Percentiles rank a stretch among this genome's conserved stretches.
Conservation (phyloP, 352 stramenopile species). For the Pelagophyceae sp. region DNA sequence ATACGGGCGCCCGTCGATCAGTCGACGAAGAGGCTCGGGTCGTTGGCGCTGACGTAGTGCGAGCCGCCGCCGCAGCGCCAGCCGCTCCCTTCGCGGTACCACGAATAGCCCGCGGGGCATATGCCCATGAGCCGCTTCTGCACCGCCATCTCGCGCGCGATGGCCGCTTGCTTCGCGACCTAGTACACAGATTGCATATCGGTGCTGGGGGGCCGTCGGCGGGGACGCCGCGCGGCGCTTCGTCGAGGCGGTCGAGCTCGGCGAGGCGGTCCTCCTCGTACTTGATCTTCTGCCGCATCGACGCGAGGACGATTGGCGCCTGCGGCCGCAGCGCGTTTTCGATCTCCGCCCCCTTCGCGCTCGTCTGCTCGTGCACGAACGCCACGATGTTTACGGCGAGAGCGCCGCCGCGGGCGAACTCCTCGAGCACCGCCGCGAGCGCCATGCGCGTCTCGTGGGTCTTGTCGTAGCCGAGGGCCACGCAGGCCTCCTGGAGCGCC, state of each 20-base stretch:
- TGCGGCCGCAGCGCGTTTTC: not conserved
- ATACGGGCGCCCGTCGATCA: too few species aligned
- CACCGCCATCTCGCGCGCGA: not conserved
- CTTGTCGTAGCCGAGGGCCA: constrained; percentile 10
- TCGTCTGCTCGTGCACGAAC: not conserved
- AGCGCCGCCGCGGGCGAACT: not conserved
- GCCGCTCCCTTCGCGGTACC: constrained; percentile 48
- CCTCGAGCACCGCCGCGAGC: not conserved
- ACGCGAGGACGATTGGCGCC: not conserved
- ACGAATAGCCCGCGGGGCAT: constrained; percentile 58
- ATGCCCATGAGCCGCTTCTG: constrained; percentile 36
- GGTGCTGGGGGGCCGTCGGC: too few species aligned
- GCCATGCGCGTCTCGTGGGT: not conserved
- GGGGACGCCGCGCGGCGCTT: too few species aligned
- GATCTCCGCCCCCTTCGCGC: not conserved
- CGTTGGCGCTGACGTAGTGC: constrained; percentile 33
- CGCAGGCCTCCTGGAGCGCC: constrained; percentile 16
- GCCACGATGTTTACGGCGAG: not conserved
- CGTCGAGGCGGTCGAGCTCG: not conserved
- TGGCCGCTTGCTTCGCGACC: not conserved
- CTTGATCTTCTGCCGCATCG: not conserved
- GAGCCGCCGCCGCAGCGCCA: constrained; percentile 66
- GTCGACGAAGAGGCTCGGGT: not conserved
- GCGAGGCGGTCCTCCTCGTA: not conserved
- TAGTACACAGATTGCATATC: too few species aligned